Conservation (phyloP, 1,139 yeast species). For the Meyerozyma elateridarum region DNA sequence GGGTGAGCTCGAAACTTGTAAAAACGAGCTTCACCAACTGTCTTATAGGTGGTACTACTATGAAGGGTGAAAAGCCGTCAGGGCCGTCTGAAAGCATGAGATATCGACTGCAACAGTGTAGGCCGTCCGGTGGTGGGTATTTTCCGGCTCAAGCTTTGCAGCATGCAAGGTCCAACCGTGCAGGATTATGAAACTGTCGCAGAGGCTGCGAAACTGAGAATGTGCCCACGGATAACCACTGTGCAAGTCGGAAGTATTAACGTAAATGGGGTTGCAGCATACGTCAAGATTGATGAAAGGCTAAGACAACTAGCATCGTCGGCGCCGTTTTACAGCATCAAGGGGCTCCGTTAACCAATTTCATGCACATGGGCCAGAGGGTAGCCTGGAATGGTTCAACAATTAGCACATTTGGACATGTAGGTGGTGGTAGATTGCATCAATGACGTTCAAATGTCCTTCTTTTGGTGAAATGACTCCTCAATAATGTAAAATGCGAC, state of each 20-base stretch:
- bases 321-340: not conserved
- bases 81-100: no score
- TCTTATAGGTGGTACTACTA: no score
- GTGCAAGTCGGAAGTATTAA: not conserved
- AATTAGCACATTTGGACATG: no score
- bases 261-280: not conserved
- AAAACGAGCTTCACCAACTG: not conserved
- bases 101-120: conserved; percentile 1
- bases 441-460: no score
- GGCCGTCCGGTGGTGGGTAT: not conserved
- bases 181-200: conserved; percentile 1
- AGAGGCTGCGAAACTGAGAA: not conserved
- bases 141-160: not conserved
- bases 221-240: not conserved
- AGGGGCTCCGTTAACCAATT: not conserved
- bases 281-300: not conserved
- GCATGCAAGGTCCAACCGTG: conserved; percentile 1
- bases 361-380: no score
- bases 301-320: not conserved
- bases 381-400: no score
- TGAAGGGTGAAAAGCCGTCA: no score
- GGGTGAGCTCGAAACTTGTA: not conserved
- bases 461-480: no score
- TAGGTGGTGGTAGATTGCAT: no score
- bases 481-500: no score